Conservation (phyloP, 768 basidiomycete genomes). For the Phaeolepiota aurea region DNA sequence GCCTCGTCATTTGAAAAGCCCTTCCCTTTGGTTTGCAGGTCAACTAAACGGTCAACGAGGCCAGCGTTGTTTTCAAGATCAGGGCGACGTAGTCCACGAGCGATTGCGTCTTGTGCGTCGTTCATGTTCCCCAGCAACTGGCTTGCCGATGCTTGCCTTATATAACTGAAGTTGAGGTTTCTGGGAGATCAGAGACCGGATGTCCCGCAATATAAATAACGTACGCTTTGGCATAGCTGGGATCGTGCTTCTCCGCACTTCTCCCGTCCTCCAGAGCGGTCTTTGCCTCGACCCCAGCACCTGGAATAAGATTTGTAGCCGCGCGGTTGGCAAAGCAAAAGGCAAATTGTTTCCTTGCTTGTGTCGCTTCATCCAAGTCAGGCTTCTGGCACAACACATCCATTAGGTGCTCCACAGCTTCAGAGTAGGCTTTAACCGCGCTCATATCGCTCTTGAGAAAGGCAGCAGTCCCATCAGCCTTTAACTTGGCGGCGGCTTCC, state of each 20-base stretch:
- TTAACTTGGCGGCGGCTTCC: conserved; percentile 14
- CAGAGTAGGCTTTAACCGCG: conserved; percentile 17
- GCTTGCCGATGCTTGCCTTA: conserved; percentile 21
- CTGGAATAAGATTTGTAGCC: conserved; percentile 20
- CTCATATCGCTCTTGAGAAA: conserved; percentile 17
- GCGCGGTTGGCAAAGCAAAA: conserved; percentile 24
- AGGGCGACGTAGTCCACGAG: conserved; percentile 14
- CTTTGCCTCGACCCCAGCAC: conserved; percentile 13
- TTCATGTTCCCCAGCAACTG: conserved; percentile 13
- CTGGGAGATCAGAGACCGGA: not conserved
- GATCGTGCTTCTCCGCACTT: conserved; percentile 15
- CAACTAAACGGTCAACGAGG: conserved; percentile 15
- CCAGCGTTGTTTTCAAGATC: conserved; percentile 16
- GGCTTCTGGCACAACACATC: conserved; percentile 18
- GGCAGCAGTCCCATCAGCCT: conserved; percentile 15
- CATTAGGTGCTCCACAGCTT: conserved; percentile 16
- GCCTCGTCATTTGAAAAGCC: conserved; percentile 15
- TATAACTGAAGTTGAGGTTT: conserved; percentile 14
- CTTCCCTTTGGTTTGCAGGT: conserved; percentile 15
- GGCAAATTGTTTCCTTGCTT: conserved; percentile 15
- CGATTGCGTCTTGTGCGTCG: conserved; percentile 16
- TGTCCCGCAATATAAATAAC: conserved; percentile 3
- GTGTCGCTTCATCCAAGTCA: conserved; percentile 12
- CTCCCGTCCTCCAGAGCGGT: conserved; percentile 25
- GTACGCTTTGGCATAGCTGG: conserved; percentile 22